Percentiles rank a stretch among this genome's conserved stretches.
Evolutionary conservation across 169 alveolate genomes (phyloP).

Genomic region (Plasmodium gaboni): DNA sequence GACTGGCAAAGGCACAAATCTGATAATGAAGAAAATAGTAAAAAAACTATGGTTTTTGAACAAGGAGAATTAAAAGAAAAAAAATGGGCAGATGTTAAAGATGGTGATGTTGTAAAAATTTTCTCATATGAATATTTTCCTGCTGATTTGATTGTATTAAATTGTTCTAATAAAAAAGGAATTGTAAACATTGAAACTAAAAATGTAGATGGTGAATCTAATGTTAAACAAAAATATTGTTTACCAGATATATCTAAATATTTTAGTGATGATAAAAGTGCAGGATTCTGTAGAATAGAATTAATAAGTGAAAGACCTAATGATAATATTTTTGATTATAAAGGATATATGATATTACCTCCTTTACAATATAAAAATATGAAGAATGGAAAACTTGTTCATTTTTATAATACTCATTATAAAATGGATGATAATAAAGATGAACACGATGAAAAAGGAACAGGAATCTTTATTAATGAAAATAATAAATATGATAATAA

Average conservation of each 20-base stretch:
- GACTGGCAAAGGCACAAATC: conserved; percentile 92
- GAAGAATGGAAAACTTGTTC: conserved; percentile 15
- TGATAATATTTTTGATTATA: conserved; percentile 77
- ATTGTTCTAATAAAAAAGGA: conserved; percentile 93
- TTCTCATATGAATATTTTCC: conserved; percentile 93
- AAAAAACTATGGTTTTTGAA: conserved; percentile 85
- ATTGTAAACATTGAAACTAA: conserved; percentile 91
- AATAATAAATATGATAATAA: too few relatives aligned
- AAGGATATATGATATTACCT: conserved; percentile 72
- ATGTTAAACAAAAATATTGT: conserved; percentile 91
- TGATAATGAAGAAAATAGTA: conserved; percentile 93
- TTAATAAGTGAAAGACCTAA: conserved; percentile 80
- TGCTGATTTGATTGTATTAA: conserved; percentile 93
- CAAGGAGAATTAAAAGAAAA: conserved; percentile 81
- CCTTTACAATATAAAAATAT: conserved; percentile 33
- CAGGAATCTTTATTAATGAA: too few relatives aligned
- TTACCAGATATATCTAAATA: conserved; percentile 80
- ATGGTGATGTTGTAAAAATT: conserved; percentile 95
- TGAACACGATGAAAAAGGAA: neutral
- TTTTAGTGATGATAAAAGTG: conserved; percentile 80
- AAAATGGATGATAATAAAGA: neutral
- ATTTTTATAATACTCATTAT: conserved; percentile 16
- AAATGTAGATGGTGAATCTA: conserved; percentile 95
- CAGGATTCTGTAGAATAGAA: conserved; percentile 77
- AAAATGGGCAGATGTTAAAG: conserved; percentile 90